Evolutionary conservation across 208 protist genomes (phyloP), one percentile per base, ranked within the genome.

Genomic region (Wallacemonas sp.): DNA sequence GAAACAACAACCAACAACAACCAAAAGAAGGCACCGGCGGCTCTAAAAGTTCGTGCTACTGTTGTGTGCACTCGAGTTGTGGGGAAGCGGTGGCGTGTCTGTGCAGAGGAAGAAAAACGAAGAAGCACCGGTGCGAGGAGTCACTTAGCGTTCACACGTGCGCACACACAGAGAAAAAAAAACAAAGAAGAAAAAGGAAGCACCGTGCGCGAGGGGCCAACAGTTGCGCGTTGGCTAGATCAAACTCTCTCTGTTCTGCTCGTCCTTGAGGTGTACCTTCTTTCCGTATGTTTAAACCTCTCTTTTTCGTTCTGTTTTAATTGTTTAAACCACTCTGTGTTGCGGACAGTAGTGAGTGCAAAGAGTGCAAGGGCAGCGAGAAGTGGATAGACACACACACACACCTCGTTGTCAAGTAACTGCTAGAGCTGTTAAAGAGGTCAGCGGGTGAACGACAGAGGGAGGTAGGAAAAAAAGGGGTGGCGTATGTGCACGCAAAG

Each of bases 111-210:
- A 62, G 30, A 62, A 45, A 45, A 44, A 62, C 17, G 29, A 37
- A 15, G 19, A n/a, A 27, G 50, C 41, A 39, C 26, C 3, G 33
- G 59, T 27, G 19, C 26, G n/a, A 46, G 53, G 24, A 27, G 22
- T 57, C 21, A 34, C 24, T 48, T 60, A 2, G 9, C 48, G 27
- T 36, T 27, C 6, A 59, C 27, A 45, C 15, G n/a, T 41, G 1
- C 0, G 29, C 13, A 39, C 9, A 19, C 32, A 26, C 48, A 57
- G 36, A 24, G 5, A 53, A 41, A 26, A 30, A 52, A n/a, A 46
- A 24, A 53, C 3, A 32, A 58, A 65, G 39, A 66, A 48, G 37
- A 24, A 57, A 26, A 63, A 60, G 54, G 41, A 53, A 29, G 17
- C n/a, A n/a, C n/a, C n/a, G n/a, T n/a, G n/a, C n/a, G n/a, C n/a